phyloP scores from a whole-genome alignment of 2,329 filamentous ascomycete species.

The Aschersonia sp. region DNA sequence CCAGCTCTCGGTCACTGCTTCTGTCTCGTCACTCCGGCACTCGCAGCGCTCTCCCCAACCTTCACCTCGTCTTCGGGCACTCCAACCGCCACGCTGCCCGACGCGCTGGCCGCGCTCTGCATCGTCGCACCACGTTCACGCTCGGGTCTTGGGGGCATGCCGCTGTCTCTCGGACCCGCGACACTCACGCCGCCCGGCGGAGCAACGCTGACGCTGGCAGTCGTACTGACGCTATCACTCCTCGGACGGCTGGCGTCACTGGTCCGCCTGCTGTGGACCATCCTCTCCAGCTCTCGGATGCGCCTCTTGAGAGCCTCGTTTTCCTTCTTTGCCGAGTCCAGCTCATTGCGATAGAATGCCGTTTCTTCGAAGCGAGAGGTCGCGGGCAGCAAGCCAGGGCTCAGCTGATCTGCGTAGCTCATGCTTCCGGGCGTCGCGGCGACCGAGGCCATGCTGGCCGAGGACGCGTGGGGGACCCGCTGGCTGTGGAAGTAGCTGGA shows the following conservation, averaged over 20 bases:
- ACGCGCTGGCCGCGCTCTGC: conserved; percentile 30
- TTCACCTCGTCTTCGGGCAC: conserved; percentile 45
- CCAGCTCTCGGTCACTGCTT: neutral
- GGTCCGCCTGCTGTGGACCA: conserved; percentile 31
- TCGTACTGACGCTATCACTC: conserved; percentile 39
- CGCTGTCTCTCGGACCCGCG: conserved; percentile 27
- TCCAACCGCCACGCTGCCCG: conserved; percentile 32
- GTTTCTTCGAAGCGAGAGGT: conserved; percentile 50
- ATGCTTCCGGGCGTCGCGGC: conserved; percentile 25
- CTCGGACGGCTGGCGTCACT: conserved; percentile 31
- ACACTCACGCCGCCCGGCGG: conserved; percentile 25
- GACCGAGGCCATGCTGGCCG: conserved; percentile 20
- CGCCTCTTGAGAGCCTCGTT: conserved; percentile 47
- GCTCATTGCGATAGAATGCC: conserved; percentile 41
- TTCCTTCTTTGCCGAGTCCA: conserved; percentile 47
- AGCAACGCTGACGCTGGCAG: conserved; percentile 29
- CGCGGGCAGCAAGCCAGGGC: conserved; percentile 38
- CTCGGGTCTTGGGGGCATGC: conserved; percentile 15
- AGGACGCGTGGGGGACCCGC: conserved; percentile 21
- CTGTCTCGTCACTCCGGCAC: conserved; percentile 15
- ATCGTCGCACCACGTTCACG: conserved; percentile 26
- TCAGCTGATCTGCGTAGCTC: conserved; percentile 24
- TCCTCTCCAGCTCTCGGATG: conserved; percentile 46
- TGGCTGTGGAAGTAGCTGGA: conserved; percentile 34
- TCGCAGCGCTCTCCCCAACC: conserved; percentile 48